Conservation (phyloP, 1,284 basidiomycete species). For the Puccinia horiana region DNA sequence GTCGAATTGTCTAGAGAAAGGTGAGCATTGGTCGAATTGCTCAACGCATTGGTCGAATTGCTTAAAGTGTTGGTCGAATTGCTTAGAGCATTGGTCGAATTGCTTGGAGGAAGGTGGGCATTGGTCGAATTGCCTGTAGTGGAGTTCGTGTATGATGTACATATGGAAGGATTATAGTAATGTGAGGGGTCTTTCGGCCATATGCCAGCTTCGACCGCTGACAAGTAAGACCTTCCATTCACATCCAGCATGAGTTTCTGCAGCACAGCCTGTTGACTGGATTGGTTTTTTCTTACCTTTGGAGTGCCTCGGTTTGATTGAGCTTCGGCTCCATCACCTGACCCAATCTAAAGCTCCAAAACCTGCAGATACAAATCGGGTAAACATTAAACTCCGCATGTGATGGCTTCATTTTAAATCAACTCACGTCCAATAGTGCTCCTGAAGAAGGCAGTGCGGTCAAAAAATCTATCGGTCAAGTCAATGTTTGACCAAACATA, state of each 20-base stretch:
- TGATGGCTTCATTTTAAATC: not conserved
- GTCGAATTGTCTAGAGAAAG: too few species aligned
- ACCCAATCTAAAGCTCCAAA: constrained; percentile 74
- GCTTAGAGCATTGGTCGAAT: too few species aligned
- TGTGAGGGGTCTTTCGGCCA: constrained; percentile 68
- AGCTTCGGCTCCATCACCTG: constrained; percentile 17
- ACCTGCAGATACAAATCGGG: constrained; percentile 54
- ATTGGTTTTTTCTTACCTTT: too few species aligned
- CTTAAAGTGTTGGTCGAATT: too few species aligned
- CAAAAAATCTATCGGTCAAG: not conserved
- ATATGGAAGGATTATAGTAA: constrained; percentile 67
- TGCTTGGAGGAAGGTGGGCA: too few species aligned
- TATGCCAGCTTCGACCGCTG: constrained; percentile 66
- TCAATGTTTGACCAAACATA: constrained; percentile 59
- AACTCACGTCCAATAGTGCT: constrained; percentile 42
- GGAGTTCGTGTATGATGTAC: constrained; percentile 57
- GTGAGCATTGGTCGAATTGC: not conserved
- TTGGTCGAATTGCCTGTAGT: not conserved
- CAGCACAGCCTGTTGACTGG: too few species aligned
- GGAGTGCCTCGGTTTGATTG: not conserved
- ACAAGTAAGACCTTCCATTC: constrained; percentile 69
- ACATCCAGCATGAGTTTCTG: not conserved
- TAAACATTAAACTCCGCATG: not conserved
- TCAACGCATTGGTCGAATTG: too few species aligned
- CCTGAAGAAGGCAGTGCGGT: not conserved